Percentiles rank a stretch among this genome's conserved stretches.
Conservation (phyloP, 208 protist species). For the Leishmania tarentolae region DNA sequence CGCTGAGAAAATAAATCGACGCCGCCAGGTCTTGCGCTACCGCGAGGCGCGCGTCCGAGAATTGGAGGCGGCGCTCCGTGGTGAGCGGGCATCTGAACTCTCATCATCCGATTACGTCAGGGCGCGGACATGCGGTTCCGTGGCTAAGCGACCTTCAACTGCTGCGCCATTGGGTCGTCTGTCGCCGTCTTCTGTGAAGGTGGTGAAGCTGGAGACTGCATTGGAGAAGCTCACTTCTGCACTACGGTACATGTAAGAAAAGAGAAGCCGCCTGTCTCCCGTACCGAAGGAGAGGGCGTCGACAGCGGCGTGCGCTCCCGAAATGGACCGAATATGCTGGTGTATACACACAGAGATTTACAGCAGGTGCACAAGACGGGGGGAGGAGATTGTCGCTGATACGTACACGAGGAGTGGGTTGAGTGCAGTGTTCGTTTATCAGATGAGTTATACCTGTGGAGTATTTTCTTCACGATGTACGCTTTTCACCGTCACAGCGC, state of each 20-base stretch:
- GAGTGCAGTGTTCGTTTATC: neutral
- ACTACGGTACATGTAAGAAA: conserved; percentile 13
- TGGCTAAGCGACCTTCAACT: neutral
- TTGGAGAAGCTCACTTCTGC: conserved; percentile 32
- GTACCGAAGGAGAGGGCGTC: neutral
- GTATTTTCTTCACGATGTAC: neutral
- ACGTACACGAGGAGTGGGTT: neutral
- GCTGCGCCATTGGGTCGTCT: neutral
- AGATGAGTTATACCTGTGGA: neutral
- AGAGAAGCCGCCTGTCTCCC: neutral
- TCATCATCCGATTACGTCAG: neutral
- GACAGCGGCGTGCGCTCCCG: neutral
- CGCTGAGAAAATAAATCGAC: conserved; percentile 53
- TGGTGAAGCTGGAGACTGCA: conserved; percentile 25
- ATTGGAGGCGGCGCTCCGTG: conserved; percentile 2
- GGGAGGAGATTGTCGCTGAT: neutral
- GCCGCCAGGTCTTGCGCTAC: conserved; percentile 24
- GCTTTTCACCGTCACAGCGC: neutral
- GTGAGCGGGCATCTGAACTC: neutral
- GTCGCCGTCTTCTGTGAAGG: neutral
- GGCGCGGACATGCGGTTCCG: neutral
- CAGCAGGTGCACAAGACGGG: neutral
- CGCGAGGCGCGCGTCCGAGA: conserved; percentile 19
- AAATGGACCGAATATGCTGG: neutral
- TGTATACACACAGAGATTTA: neutral